Evolutionary conservation across 2,329 filamentous ascomycete genomes (phyloP).

Genomic region (Neonectria hederae): DNA sequence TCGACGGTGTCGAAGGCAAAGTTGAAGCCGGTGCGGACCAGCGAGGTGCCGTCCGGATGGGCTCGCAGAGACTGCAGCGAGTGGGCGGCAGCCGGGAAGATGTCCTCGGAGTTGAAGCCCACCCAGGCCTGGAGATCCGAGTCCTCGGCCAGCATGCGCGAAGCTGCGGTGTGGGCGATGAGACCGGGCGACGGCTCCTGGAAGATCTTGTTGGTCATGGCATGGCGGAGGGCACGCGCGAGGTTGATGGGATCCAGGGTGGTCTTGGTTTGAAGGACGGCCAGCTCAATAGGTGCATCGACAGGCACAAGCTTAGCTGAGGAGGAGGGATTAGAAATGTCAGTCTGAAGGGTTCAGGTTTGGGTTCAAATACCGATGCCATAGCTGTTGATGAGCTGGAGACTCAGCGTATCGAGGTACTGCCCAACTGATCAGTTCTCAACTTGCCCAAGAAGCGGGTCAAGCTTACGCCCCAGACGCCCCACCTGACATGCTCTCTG

Average conservation of each 20-base stretch:
- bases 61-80: constrained; percentile 56
- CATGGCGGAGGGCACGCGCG: constrained; percentile 62
- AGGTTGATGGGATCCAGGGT: constrained; percentile 60
- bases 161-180: constrained; percentile 65
- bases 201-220: constrained; percentile 67
- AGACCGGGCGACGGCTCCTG: constrained; percentile 58
- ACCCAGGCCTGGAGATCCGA: constrained; percentile 61
- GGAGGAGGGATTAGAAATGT: constrained; percentile 4
- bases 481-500: constrained; percentile 61
- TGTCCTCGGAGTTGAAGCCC: constrained; percentile 63
- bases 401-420: constrained; percentile 61
- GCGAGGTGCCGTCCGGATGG: constrained; percentile 59
- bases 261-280: constrained; percentile 57
- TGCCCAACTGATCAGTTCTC: constrained; percentile 39
- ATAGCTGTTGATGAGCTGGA: constrained; percentile 61
- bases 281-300: constrained; percentile 54
- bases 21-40: constrained; percentile 61
- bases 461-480: constrained; percentile 59
- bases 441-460: not conserved
- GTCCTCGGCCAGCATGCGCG: constrained; percentile 61
- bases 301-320: constrained; percentile 63
- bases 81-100: constrained; percentile 59
- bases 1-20: constrained; percentile 60
- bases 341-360: not conserved
- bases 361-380: constrained; percentile 53